A percentile compares a stretch with the other conserved stretches of the same genome.
phyloP scores from a whole-genome alignment of 768 basidiomycete genomes.

The Rhizopogon salebrosus region DNA sequence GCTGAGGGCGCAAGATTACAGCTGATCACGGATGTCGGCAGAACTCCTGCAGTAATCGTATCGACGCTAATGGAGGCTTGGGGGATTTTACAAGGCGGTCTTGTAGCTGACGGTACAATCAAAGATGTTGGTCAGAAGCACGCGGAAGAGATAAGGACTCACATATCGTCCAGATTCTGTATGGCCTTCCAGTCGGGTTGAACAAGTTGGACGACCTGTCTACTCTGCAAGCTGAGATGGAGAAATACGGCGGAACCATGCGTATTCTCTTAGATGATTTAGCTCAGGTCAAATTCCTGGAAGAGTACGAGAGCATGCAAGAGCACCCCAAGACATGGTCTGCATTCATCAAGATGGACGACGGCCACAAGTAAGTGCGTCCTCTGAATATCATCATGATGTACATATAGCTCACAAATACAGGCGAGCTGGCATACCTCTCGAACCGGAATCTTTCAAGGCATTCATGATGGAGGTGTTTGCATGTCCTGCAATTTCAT shows the following conservation, averaged over 20 bases:
- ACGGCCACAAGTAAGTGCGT: conserved; percentile 68
- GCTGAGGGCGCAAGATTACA: conserved; percentile 70
- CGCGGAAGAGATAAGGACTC: conserved; percentile 2
- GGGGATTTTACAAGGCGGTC: conserved; percentile 59
- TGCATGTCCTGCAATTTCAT: conserved; percentile 46
- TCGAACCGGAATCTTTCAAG: conserved; percentile 47
- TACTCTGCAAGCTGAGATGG: conserved; percentile 49
- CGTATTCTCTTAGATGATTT: conserved; percentile 73
- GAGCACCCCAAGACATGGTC: conserved; percentile 52
- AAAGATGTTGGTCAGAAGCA: conserved; percentile 56
- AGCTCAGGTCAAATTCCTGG: conserved; percentile 61
- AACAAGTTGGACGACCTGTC: conserved; percentile 74
- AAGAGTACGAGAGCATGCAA: conserved; percentile 50
- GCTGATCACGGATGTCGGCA: conserved; percentile 54
- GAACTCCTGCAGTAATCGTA: conserved; percentile 61
- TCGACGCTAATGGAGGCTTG: conserved; percentile 82
- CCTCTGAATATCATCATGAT: neutral
- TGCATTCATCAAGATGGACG: conserved; percentile 75
- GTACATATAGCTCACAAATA: conserved; percentile 10
- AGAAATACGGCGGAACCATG: conserved; percentile 47
- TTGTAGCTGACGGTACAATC: conserved; percentile 66
- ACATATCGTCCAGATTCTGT: conserved; percentile 54
- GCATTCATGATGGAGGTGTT: conserved; percentile 49
- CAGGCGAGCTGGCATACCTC: conserved; percentile 69
- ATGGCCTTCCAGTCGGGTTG: conserved; percentile 64